Conservation (phyloP, 495 filamentous ascomycete genomes). For the Xylaria flabelliformis region DNA sequence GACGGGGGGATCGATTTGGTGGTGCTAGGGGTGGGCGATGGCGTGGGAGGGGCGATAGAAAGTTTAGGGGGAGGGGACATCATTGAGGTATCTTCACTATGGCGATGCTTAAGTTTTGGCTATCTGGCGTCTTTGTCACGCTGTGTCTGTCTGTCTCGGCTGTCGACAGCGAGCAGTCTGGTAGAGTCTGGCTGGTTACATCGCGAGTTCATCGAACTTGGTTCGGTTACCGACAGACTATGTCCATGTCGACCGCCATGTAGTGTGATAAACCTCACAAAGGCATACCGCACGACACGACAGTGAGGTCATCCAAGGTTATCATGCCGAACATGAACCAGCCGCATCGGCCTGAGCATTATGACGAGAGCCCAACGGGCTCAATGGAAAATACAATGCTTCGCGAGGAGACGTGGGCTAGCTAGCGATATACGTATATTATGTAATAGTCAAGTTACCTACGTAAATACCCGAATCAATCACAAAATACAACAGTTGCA, state of each 20-base stretch:
- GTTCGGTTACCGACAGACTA: neutral
- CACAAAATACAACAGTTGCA: neutral
- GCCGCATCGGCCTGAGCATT: neutral
- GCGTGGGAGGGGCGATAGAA: slow-evolving; percentile 44
- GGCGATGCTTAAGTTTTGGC: neutral
- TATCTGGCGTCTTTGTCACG: neutral
- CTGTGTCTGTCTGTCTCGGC: neutral
- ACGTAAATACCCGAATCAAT: slow-evolving; percentile 15
- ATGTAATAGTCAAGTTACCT: neutral
- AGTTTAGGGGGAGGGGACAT: slow-evolving; percentile 44
- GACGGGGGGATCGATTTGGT: slow-evolving; percentile 30
- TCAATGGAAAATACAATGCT: neutral
- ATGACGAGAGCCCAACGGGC: neutral
- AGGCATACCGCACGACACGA: neutral
- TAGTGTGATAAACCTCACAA: neutral
- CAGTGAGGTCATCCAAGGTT: neutral
- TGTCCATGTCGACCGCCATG: neutral
- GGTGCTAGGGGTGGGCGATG: slow-evolving; percentile 41
- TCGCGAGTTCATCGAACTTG: neutral
- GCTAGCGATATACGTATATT: neutral
- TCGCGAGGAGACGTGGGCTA: neutral
- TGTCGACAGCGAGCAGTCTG: neutral
- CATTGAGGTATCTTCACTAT: slow-evolving; percentile 24
- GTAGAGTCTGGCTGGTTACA: neutral
- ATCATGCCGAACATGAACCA: neutral